phyloP scores from a whole-genome alignment of 441 rosid species.

The Metrosideros polymorpha region DNA sequence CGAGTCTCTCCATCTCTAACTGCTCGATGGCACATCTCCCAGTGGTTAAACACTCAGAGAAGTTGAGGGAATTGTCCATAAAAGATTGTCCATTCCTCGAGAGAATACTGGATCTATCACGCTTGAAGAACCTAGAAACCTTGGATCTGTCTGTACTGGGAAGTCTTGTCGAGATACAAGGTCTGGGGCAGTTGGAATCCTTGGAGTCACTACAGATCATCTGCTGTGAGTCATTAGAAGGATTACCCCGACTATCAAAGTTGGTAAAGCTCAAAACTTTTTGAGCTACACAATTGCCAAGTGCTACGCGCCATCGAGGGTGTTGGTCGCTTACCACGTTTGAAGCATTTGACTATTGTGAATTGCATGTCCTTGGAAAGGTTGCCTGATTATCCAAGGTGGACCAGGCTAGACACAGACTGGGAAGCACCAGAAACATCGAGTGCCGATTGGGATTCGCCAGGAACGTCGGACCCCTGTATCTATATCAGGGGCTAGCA shows the following conservation, averaged over 20 bases:
- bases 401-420: neutral
- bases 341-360: neutral
- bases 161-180: neutral
- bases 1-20: neutral
- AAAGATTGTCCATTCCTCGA: neutral
- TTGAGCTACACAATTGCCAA: neutral
- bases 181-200: neutral
- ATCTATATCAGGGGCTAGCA: no score
- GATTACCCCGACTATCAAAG: neutral
- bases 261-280: neutral
- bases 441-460: neutral
- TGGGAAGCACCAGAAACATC: neutral
- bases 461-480: no score
- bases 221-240: neutral
- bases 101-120: neutral
- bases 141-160: neutral
- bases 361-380: neutral
- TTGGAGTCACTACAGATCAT: neutral
- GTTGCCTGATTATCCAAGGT: neutral
- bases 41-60: neutral
- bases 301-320: neutral
- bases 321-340: neutral
- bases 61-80: neutral
- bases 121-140: neutral
- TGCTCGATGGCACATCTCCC: neutral